These are phyloP conservation scores for Thelonectria olida DNA, from an alignment of 2,329 filamentous ascomycete genomes.

Conservation along the genomic window DNA sequence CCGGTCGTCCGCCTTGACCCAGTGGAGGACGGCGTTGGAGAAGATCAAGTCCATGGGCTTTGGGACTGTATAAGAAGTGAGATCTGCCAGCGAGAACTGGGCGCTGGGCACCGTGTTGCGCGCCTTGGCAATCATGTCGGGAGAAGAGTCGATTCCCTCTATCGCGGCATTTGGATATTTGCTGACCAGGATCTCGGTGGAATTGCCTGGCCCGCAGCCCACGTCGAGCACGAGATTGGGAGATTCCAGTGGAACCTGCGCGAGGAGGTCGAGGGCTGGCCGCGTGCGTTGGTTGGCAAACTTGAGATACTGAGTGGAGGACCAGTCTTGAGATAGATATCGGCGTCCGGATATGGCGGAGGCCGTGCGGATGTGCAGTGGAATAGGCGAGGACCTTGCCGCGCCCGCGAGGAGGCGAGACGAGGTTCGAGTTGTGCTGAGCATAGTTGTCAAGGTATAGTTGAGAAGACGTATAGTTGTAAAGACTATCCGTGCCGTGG, in stretches of 20 bases:
- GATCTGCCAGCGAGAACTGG: slow-evolving; percentile 57
- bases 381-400: background rate
- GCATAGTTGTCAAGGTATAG: no score
- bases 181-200: slow-evolving; percentile 57
- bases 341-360: background rate
- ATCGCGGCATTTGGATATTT: slow-evolving; percentile 58
- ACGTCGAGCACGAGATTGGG: slow-evolving; percentile 63
- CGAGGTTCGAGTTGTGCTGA: no score
- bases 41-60: slow-evolving; percentile 56
- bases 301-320: slow-evolving; percentile 65
- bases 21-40: slow-evolving; percentile 68
- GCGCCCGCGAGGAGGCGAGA: no score
- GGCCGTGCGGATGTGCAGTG: background rate
- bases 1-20: slow-evolving; percentile 56
- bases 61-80: slow-evolving; percentile 50
- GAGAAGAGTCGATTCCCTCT: slow-evolving; percentile 63
- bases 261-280: slow-evolving; percentile 61
- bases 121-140: slow-evolving; percentile 64
- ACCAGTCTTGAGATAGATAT: slow-evolving; percentile 51
- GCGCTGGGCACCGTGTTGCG: slow-evolving; percentile 49
- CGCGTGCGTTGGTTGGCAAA: slow-evolving; percentile 63
- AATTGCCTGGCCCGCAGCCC: slow-evolving; percentile 69
- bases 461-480: no score
- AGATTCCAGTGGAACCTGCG: slow-evolving; percentile 52
- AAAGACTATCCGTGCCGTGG: no score